Percentiles rank a stretch among this genome's conserved stretches.
phyloP scores from a whole-genome alignment of 331 rosid genomes.

The Quercus phellos region DNA sequence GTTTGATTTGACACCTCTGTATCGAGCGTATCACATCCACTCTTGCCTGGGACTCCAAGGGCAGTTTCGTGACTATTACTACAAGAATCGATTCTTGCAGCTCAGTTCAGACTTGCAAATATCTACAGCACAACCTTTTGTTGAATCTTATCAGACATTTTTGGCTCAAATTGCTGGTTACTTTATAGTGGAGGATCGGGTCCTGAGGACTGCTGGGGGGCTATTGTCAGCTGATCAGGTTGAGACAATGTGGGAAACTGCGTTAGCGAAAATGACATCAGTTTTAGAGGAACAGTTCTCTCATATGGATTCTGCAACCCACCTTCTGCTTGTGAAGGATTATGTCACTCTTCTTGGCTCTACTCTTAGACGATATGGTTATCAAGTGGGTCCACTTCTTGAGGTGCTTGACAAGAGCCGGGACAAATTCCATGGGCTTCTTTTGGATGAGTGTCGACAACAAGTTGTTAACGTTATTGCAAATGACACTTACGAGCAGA shows the following conservation, averaged over 20 bases:
- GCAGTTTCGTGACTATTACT: slow-evolving; percentile 77
- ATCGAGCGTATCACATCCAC: slow-evolving; percentile 89
- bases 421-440: slow-evolving; percentile 73
- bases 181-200: slow-evolving; percentile 90
- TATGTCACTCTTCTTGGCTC: slow-evolving; percentile 75
- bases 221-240: slow-evolving; percentile 60
- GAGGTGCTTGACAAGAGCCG: slow-evolving; percentile 57
- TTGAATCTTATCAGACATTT: slow-evolving; percentile 69
- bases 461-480: slow-evolving; percentile 47
- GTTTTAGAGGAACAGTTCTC: slow-evolving; percentile 71
- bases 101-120: slow-evolving; percentile 79
- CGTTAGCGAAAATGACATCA: slow-evolving; percentile 57
- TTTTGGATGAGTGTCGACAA: slow-evolving; percentile 55
- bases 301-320: slow-evolving; percentile 62
- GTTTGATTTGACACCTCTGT: slow-evolving; percentile 82
- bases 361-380: slow-evolving; percentile 75
- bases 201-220: slow-evolving; percentile 69
- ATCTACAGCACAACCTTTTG: slow-evolving; percentile 67
- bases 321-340: slow-evolving; percentile 89
- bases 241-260: slow-evolving; percentile 84
- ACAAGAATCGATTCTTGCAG: slow-evolving; percentile 72
- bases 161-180: slow-evolving; percentile 84
- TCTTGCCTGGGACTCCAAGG: slow-evolving; percentile 67
- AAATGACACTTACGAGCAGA: slow-evolving; percentile 72
- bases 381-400: slow-evolving; percentile 64